Conservation (phyloP, 257 asterid species). For the Solanum chiquidenum region DNA sequence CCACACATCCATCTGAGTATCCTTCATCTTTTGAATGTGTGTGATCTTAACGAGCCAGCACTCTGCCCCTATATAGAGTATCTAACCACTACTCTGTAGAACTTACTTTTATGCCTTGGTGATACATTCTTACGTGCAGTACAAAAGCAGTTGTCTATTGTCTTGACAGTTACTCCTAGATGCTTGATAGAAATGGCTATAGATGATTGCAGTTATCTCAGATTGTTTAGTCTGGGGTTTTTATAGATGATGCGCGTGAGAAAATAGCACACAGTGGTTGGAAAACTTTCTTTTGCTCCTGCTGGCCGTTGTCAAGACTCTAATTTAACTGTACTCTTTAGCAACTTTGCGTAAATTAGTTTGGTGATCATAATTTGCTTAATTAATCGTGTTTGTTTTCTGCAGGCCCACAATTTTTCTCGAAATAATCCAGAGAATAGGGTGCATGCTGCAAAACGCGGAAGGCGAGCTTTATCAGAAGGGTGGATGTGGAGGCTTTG, state of each 20-base stretch:
- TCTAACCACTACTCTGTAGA: neutral
- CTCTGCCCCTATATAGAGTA: neutral
- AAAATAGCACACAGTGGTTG: neutral
- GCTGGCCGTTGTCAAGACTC: neutral
- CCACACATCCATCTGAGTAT: neutral
- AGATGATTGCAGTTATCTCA: neutral
- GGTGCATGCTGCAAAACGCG: neutral
- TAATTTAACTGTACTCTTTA: neutral
- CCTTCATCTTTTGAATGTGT: neutral
- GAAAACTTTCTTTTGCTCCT: neutral
- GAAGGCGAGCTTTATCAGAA: constrained; percentile 62
- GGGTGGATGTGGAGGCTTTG: constrained; percentile 96
- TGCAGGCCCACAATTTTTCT: neutral
- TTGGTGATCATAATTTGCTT: neutral
- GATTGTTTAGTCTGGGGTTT: neutral
- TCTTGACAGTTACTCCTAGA: neutral
- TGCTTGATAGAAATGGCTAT: neutral
- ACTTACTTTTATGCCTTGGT: neutral
- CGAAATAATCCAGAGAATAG: neutral
- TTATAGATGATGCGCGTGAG: neutral
- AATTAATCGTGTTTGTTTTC: neutral
- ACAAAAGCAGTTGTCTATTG: neutral
- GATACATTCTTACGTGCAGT: neutral
- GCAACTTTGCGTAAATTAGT: neutral
- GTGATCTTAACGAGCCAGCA: neutral